Percentiles rank a stretch among this genome's conserved stretches.
These are phyloP conservation scores for Areca catechu DNA, from an alignment of 176 grass and related monocot genomes.

Conservation along the genomic window DNA sequence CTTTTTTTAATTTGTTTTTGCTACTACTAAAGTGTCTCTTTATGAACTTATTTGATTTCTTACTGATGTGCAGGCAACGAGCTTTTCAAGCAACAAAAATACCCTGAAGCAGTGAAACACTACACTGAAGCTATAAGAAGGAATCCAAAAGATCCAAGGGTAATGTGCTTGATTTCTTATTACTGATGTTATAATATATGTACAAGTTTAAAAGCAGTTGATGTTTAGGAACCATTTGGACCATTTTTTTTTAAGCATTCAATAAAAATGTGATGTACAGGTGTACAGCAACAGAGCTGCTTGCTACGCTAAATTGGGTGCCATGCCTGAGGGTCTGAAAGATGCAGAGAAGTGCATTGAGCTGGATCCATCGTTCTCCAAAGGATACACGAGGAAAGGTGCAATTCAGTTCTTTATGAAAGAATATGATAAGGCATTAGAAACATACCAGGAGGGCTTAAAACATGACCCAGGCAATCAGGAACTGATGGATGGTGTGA, in stretches of 20 bases:
- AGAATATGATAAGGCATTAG: constrained; percentile 87
- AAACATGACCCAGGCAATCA: constrained; percentile 85
- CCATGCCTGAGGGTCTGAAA: constrained; percentile 96
- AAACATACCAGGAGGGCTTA: constrained; percentile 94
- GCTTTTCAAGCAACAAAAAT: constrained; percentile 84
- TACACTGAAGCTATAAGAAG: constrained; percentile 93
- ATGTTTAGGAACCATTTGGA: not conserved
- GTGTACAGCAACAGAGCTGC: constrained; percentile 98
- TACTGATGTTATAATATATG: not conserved
- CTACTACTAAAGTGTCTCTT: not conserved
- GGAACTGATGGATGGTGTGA: constrained; percentile 73
- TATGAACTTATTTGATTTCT: not conserved
- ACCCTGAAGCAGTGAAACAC: constrained; percentile 88
- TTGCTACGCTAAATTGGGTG: constrained; percentile 89
- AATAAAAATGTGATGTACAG: constrained; percentile 22
- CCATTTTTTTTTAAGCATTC: not conserved
- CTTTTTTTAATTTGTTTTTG: no score
- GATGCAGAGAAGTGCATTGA: constrained; percentile 98
- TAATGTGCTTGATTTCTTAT: constrained; percentile 27
- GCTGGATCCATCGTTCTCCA: constrained; percentile 82
- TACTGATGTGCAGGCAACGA: constrained; percentile 57
- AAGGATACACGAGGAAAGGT: constrained; percentile 96
- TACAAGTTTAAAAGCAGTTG: not conserved
- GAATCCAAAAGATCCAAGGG: constrained; percentile 84
- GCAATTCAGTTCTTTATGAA: constrained; percentile 99